phyloP scores from a whole-genome alignment of 1,284 basidiomycete genomes.

The Cutaneotrichosporon arboriforme region DNA sequence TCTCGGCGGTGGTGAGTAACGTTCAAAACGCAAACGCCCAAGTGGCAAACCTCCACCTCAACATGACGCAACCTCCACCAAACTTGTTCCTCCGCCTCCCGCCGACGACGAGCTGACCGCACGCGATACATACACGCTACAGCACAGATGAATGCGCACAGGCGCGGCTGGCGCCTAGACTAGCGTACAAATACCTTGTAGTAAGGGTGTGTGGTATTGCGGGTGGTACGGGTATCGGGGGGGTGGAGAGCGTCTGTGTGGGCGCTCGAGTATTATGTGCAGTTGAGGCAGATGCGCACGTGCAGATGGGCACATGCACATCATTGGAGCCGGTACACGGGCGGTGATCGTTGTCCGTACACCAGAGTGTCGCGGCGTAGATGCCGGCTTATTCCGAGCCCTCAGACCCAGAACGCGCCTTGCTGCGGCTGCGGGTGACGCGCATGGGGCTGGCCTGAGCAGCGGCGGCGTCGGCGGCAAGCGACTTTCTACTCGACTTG shows the following conservation, averaged over 20 bases:
- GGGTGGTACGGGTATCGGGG: constrained; percentile 2
- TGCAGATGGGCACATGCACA: too few species aligned
- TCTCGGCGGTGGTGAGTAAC: constrained; percentile 57
- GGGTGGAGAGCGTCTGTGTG: too few species aligned
- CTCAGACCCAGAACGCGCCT: constrained; percentile 33
- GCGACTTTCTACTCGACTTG: constrained; percentile 8
- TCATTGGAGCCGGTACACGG: too few species aligned
- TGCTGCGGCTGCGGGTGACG: constrained; percentile 43
- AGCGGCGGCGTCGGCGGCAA: constrained; percentile 1
- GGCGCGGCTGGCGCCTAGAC: too few species aligned
- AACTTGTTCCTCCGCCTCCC: too few species aligned
- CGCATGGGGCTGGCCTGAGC: constrained; percentile 29
- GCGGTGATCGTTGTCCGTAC: too few species aligned
- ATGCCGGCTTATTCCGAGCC: constrained; percentile 14
- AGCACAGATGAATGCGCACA: constrained; percentile 21
- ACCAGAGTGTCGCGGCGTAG: too few species aligned
- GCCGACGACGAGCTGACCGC: not conserved
- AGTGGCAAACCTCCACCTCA: constrained; percentile 14
- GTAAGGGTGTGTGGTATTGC: not conserved
- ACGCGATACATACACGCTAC: constrained; percentile 11
- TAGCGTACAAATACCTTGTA: too few species aligned
- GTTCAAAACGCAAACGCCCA: not conserved
- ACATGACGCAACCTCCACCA: too few species aligned
- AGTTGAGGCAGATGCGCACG: constrained; percentile 14
- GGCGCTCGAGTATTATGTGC: not conserved